Evolutionary conservation across 805 yeast genomes (phyloP), one percentile per base, ranked within the genome.

Genomic region (Wickerhamomyces bisporus): DNA sequence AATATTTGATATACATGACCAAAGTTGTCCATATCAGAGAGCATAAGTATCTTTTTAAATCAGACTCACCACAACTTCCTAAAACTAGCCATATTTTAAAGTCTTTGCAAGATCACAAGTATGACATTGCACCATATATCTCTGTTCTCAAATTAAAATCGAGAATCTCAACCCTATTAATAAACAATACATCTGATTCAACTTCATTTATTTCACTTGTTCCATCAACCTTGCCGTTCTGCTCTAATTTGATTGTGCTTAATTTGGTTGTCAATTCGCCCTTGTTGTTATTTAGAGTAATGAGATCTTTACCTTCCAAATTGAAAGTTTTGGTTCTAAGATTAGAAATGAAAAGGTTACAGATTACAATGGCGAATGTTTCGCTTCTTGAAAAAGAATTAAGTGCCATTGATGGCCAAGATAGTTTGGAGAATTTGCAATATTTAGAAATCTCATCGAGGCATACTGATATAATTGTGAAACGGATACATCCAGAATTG

Each of bases 401-500:
- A 11, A 18, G 29, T 14, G 14, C 3, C 3, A 18, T 12, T 20
- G 8, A 3, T 9, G 14, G 4, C 18, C 7, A 27, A 3, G 28
- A 30, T 13, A 11, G 26, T 4, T 32, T 38, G 11, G 20, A 34
- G 8, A 11, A 33, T 10, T 32, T 46, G 14, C 30, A 41, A 17
- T 46, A 43, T 20, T 41, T 46, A 14, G 39, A 35, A n/a, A 8
- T 44, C 8, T 29, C 34, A 11, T 41, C 46, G 1, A 41, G 34
- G 7, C 24, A 31, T 9, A 26, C 19, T 24, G 39, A 37, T 6
- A 26, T 44, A 5, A 25, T 14, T 11, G 24, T 34, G 6, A 32
- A 28, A 3, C 41, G 37, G 28, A 17, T 37, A 3, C 50, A 46
- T 30, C 49, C 49, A 18, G 47, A 42, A 25, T 24, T 44, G 8